A percentile compares a stretch with the other conserved stretches of the same genome.
These are phyloP conservation scores for Nasturtium officinale DNA, from an alignment of 345 rosid genomes.

Conservation along the genomic window DNA sequence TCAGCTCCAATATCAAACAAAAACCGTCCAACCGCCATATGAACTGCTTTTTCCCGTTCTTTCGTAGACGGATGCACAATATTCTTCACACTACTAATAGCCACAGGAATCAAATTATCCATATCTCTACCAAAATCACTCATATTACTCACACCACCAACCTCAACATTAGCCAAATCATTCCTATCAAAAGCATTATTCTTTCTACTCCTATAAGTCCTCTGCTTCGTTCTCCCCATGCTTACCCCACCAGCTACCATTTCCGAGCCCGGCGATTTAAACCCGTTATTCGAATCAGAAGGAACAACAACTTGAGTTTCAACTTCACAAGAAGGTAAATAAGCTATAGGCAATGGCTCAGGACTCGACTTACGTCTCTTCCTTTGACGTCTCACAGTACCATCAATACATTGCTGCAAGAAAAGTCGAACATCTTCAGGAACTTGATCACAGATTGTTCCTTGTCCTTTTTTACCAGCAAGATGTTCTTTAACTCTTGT, in stretches of 20 bases:
- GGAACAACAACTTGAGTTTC: constrained; percentile 40
- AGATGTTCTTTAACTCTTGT: constrained; percentile 95
- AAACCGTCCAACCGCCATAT: constrained; percentile 67
- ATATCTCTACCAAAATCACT: constrained; percentile 39
- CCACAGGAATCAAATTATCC: constrained; percentile 45
- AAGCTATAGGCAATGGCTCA: constrained; percentile 53
- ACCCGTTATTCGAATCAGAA: constrained; percentile 46
- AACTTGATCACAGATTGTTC: constrained; percentile 68
- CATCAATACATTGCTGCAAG: constrained; percentile 75
- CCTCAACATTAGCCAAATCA: constrained; percentile 46
- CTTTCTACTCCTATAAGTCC: constrained; percentile 46
- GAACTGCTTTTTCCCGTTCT: constrained; percentile 46
- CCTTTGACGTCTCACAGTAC: constrained; percentile 65
- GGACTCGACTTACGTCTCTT: constrained; percentile 61
- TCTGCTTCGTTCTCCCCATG: constrained; percentile 43
- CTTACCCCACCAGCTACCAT: constrained; percentile 28
- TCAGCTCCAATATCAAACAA: constrained; percentile 79
- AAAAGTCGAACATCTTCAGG: constrained; percentile 60
- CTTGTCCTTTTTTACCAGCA: constrained; percentile 89
- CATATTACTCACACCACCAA: constrained; percentile 33
- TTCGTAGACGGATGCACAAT: constrained; percentile 41
- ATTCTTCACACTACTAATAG: constrained; percentile 45
- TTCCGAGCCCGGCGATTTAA: constrained; percentile 35
- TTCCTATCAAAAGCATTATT: constrained; percentile 52
- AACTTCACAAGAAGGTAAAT: constrained; percentile 46